phyloP scores from a whole-genome alignment of 1,284 basidiomycete genomes.

The Boletellus sp. region DNA sequence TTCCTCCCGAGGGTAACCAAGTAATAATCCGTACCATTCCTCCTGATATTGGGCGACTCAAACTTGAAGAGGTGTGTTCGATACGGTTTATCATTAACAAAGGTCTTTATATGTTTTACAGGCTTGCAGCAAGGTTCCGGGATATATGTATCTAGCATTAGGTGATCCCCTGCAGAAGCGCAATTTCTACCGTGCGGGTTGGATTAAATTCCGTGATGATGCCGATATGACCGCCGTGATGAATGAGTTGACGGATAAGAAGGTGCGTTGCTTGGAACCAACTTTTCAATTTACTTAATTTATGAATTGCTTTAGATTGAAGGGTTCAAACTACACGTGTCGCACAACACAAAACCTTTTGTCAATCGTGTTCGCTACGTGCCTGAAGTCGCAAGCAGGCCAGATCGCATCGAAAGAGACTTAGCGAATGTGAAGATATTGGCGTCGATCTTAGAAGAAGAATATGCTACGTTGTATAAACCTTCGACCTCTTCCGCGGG shows the following conservation, averaged over 20 bases:
- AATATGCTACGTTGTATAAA: slow-evolving; percentile 51
- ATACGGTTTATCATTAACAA: slow-evolving; percentile 19
- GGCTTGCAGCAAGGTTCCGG: slow-evolving; percentile 64
- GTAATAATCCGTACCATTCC: slow-evolving; percentile 93
- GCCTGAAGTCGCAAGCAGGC: slow-evolving; percentile 75
- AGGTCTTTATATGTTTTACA: slow-evolving; percentile 28
- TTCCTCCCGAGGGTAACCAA: slow-evolving; percentile 78
- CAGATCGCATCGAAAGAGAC: slow-evolving; percentile 77
- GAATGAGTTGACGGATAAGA: slow-evolving; percentile 73
- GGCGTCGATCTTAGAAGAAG: slow-evolving; percentile 68
- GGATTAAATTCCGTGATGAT: slow-evolving; percentile 83
- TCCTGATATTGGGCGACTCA: slow-evolving; percentile 82
- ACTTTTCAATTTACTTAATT: slow-evolving; percentile 7
- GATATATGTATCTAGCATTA: slow-evolving; percentile 79
- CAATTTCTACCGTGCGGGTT: slow-evolving; percentile 88
- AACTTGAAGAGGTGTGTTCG: slow-evolving; percentile 74
- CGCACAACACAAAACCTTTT: slow-evolving; percentile 77
- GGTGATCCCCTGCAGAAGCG: slow-evolving; percentile 88
- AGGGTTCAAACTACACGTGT: slow-evolving; percentile 88
- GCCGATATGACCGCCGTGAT: slow-evolving; percentile 76
- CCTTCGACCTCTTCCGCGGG: slow-evolving; percentile 21
- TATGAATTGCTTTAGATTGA: slow-evolving; percentile 62
- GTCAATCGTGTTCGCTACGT: slow-evolving; percentile 73
- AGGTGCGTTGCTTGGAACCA: slow-evolving; percentile 48
- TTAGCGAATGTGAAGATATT: slow-evolving; percentile 69